Evolutionary conservation across 805 yeast genomes (phyloP).

Genomic region (Candida quercuum): DNA sequence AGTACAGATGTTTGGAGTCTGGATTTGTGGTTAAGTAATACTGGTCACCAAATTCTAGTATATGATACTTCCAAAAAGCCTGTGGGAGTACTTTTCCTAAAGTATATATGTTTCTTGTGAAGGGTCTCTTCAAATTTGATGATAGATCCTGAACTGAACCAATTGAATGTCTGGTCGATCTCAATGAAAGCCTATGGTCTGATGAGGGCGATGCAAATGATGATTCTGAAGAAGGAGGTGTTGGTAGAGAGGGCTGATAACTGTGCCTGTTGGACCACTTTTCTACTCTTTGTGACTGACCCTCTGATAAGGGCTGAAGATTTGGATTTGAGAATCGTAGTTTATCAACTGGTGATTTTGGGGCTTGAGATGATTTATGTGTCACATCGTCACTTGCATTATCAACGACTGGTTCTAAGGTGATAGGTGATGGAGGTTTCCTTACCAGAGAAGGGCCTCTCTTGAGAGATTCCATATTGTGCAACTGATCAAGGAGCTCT

Average conservation of each 20-base stretch:
- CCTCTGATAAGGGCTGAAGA: slow-evolving; percentile 15
- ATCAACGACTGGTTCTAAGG: no score
- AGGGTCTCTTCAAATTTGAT: slow-evolving; percentile 5
- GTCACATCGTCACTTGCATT: no score
- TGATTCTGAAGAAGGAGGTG: background rate
- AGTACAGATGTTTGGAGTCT: slow-evolving; percentile 48
- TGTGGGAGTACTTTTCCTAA: slow-evolving; percentile 3
- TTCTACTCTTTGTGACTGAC: slow-evolving; percentile 4
- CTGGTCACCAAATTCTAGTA: slow-evolving; percentile 47
- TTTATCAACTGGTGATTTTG: slow-evolving; percentile 2
- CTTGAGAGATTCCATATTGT: background rate
- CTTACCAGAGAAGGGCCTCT: slow-evolving; percentile 1
- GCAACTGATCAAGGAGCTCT: no score
- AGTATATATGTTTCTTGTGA: background rate
- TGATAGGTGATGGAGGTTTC: no score
- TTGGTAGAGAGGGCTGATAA: background rate
- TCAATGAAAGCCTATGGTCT: background rate
- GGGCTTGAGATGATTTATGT: background rate
- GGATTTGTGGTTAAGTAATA: slow-evolving; percentile 67
- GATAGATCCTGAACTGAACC: slow-evolving; percentile 9
- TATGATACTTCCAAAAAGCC: slow-evolving; percentile 47
- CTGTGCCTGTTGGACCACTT: slow-evolving; percentile 1
- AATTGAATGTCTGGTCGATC: slow-evolving; percentile 7
- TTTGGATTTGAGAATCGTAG: slow-evolving; percentile 21
- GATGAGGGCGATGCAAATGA: background rate